phyloP scores from a whole-genome alignment of 208 protist genomes.

The Tritrichomonas foetus region DNA sequence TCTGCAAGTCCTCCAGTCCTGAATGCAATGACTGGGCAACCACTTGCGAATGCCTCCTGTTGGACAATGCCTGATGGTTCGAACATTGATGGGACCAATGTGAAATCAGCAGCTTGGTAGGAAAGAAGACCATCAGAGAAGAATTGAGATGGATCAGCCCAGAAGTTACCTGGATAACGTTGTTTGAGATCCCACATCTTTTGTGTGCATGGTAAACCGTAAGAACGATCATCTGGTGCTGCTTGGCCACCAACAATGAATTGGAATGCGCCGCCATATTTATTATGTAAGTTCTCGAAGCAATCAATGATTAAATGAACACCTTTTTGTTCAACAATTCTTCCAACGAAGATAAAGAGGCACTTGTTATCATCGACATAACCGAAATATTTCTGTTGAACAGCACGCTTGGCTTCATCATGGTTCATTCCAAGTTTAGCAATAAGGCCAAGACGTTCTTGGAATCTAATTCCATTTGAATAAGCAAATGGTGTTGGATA shows the following conservation, averaged over 20 bases:
- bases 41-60: constrained; percentile 3
- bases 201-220: neutral
- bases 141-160: constrained; percentile 39
- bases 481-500: constrained; percentile 4
- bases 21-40: neutral
- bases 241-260: constrained; percentile 34
- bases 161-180: neutral
- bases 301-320: constrained; percentile 32
- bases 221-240: neutral
- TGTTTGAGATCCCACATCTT: constrained; percentile 24
- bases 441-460: neutral
- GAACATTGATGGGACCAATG: constrained; percentile 15
- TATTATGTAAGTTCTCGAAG: neutral
- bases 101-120: constrained; percentile 27
- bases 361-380: neutral
- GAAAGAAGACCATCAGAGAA: neutral
- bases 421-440: neutral
- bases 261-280: neutral
- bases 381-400: constrained; percentile 36
- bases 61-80: constrained; percentile 39
- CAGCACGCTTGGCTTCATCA: neutral
- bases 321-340: constrained; percentile 37
- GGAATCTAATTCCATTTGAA: neutral
- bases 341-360: constrained; percentile 30
- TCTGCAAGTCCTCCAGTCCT: constrained; percentile 33